Base-by-base conservation (phyloP, 2,329 filamentous ascomycete genomes). In the Claviceps paspali region DNA sequence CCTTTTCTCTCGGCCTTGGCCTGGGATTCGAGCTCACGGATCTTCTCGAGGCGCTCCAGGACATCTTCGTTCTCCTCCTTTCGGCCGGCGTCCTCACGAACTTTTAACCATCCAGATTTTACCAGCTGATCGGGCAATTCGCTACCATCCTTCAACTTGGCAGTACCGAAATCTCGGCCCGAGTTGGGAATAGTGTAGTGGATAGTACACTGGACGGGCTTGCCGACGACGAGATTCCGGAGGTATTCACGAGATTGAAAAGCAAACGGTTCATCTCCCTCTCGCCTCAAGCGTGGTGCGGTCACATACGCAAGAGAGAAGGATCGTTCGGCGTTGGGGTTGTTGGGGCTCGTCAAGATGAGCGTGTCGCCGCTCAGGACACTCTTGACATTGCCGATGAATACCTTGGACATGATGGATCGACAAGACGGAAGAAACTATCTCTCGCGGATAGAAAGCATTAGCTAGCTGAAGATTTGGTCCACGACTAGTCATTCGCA, bases 231-330 rank as follows among this genome's bases (percentile, higher is more conserved):
- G 36, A 87, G 67, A 47, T 80, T 78, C 52, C 91, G 82, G 43
- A 98, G 73, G 57, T 82, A 91, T 61, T 98, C 91, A 54, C 91
- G 84, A 42, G 91, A 94, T 61, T 91, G 81, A 61, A 95, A 98
- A 41, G 84, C 86, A 54, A 82, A 92, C 27, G 81, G 78, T 71
- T 95, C 87, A 52, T 95, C 88, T 40, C 83, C 86, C 49, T 95
- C 87, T 59, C 85, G 79, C 63, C 72, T 79, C 57, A 95, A 58
- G 54, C 87, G 79, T 3, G 91, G 91, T 35, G 87, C 86, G 41
- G 79, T 82, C 48, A 96, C 86, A 62, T 86, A 96, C 50, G 91
- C 91, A 46, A 98, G 69, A 53, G 86, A 93, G 50, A 98, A 70
- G 36, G 73, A 83, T 51, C 85, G 82, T 65, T 96, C 91, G 59